Evolutionary conservation across 306 rosid genomes (phyloP).

Genomic region (Sesbania bispinosa): DNA sequence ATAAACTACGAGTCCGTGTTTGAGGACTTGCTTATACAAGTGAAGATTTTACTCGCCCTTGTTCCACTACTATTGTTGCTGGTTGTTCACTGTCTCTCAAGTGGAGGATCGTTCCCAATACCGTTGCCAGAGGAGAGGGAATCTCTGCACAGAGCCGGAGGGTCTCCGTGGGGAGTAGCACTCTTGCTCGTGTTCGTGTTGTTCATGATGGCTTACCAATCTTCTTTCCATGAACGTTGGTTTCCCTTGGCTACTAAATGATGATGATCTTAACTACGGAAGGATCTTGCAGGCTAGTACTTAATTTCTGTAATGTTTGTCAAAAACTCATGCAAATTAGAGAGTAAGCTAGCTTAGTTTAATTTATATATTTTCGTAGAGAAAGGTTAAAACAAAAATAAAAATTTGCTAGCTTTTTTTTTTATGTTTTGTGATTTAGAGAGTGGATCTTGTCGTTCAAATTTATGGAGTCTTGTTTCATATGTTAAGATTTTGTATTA

Average conservation of each 20-base stretch:
- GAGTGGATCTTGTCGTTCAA: too few relatives aligned
- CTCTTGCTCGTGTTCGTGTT: slow-evolving; percentile 63
- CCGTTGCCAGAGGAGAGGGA: slow-evolving; percentile 61
- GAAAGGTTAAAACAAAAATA: too few relatives aligned
- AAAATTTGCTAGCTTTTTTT: too few relatives aligned
- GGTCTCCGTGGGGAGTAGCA: slow-evolving; percentile 85
- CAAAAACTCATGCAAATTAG: too few relatives aligned
- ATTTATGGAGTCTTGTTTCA: too few relatives aligned
- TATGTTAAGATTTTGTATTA: too few relatives aligned
- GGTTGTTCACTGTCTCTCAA: slow-evolving; percentile 52
- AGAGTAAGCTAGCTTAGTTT: too few relatives aligned
- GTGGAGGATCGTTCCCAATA: slow-evolving; percentile 27
- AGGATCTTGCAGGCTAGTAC: too few relatives aligned
- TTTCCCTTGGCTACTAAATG: slow-evolving; percentile 54
- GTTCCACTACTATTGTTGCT: slow-evolving; percentile 58
- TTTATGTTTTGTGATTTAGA: too few relatives aligned
- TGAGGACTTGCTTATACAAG: slow-evolving; percentile 48
- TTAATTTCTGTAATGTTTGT: background rate
- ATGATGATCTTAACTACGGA: background rate
- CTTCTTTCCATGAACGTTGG: slow-evolving; percentile 80
- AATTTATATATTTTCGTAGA: too few relatives aligned
- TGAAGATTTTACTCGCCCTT: slow-evolving; percentile 54
- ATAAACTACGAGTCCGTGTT: slow-evolving; percentile 54
- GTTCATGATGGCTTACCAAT: slow-evolving; percentile 63
- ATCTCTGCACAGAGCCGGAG: slow-evolving; percentile 74